Evolutionary conservation across 2,329 filamentous ascomycete genomes (phyloP), one percentile per base, ranked within the genome.

Genomic region (Aspergillus spinulosporus): DNA sequence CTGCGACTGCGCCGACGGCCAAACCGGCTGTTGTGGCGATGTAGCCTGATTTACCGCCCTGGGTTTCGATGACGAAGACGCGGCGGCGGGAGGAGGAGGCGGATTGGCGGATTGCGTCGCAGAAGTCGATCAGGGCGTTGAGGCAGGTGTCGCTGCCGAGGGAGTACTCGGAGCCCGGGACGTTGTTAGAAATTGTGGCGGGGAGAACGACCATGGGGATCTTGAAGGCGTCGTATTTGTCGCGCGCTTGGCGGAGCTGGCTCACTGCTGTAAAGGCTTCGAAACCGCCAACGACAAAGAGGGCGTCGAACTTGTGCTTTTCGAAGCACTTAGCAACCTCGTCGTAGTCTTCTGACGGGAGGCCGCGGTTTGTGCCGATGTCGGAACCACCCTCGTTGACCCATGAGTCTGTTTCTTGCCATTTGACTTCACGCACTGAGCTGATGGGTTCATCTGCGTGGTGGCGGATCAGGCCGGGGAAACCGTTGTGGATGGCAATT

Each of bases 161-260:
- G 1, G 92, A 97, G 79, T 97, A 97, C 75, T 99, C 94, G 0
- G 93, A 96, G 39, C 94, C 94, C 0, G 94, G 94, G 3, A 99
- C 94, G 72, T 99, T 99, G 82, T 99, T 99, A 63, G 91, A 96
- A 65, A 99, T 93, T 7, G 94, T 99, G n/a, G 94, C 94, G 0
- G 94, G 94, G 29, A 99, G 82, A 40, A 97, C 83, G 52, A 88
- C 84, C 82, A 97, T 90, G 15, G 94, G 94, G 62, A 99, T 97
- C 74, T 90, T 92, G 70, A 99, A 89, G 1, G 89, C 88, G 8
- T 90, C 86, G 75, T 89, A 96, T 59, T 90, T 77, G 36, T 85
- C 82, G 54, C 92, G 83, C 11, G 88, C 92, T 77, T 90, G 85
- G 64, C 92, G 88, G 58, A 99, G 82, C 74, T 97, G 89, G 44